Percentiles rank a stretch among this genome's conserved stretches.
Conservation (phyloP, 495 filamentous ascomycete species). For the Neurospora cerealis region DNA sequence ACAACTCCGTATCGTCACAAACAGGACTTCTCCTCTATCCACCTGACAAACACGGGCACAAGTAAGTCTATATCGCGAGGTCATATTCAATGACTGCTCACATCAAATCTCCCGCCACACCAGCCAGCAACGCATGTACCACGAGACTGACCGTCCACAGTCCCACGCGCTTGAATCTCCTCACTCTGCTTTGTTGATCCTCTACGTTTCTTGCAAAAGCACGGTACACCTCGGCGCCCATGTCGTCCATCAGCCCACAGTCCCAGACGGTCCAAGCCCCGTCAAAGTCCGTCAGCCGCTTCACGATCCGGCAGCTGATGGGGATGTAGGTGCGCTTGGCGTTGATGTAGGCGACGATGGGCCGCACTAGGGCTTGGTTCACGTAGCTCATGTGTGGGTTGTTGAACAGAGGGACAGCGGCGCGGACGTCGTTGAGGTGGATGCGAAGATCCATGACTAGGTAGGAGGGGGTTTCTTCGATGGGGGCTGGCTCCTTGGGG, state of each 20-base stretch:
- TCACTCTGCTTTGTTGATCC: slow-evolving; percentile 71
- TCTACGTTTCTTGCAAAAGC: slow-evolving; percentile 85
- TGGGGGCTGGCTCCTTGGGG: slow-evolving; percentile 3
- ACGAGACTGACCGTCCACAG: slow-evolving; percentile 89
- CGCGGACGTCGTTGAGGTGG: slow-evolving; percentile 84
- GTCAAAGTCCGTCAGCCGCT: slow-evolving; percentile 78
- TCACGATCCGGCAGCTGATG: slow-evolving; percentile 87
- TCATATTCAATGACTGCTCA: slow-evolving; percentile 5
- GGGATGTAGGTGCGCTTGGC: slow-evolving; percentile 87
- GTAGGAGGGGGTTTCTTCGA: slow-evolving; percentile 52
- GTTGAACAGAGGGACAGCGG: slow-evolving; percentile 85
- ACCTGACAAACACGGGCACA: background rate
- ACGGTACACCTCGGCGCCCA: slow-evolving; percentile 86
- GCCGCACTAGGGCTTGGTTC: slow-evolving; percentile 87
- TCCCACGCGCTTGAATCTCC: slow-evolving; percentile 90
- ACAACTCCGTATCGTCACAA: background rate
- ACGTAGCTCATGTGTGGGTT: slow-evolving; percentile 78
- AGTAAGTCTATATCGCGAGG: background rate
- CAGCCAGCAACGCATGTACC: slow-evolving; percentile 90
- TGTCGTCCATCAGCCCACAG: slow-evolving; percentile 87
- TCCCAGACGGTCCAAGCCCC: slow-evolving; percentile 94
- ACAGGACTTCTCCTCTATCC: background rate
- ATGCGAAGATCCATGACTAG: slow-evolving; percentile 83
- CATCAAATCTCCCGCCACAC: slow-evolving; percentile 76
- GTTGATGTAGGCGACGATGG: slow-evolving; percentile 99